These are phyloP conservation scores for Microstegium vimineum DNA, from an alignment of 176 grass and related monocot species.

Conservation along the genomic window DNA sequence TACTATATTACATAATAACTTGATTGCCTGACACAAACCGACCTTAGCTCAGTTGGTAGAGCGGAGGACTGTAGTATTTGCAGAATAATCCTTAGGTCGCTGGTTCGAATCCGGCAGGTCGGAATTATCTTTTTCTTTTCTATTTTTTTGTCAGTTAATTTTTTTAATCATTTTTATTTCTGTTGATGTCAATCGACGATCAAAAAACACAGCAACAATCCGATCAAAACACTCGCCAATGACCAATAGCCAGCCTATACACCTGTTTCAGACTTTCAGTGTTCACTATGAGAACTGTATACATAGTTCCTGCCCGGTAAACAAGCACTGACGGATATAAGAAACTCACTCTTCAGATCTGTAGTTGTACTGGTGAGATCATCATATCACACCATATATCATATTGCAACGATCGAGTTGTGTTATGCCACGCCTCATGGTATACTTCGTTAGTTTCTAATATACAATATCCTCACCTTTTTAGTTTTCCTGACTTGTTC, in stretches of 20 bases:
- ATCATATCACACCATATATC: background rate
- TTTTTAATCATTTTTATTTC: background rate
- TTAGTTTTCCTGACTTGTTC: background rate
- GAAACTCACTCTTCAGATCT: background rate
- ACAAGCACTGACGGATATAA: background rate
- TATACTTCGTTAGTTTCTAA: background rate
- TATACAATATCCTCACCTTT: background rate
- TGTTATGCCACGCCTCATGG: background rate
- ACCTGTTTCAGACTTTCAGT: background rate
- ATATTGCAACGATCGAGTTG: background rate
- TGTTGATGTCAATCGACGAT: background rate
- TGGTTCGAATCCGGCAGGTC: constrained; percentile 73
- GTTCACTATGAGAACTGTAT: too few relatives aligned
- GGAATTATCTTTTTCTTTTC: background rate
- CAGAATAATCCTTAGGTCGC: constrained; percentile 77
- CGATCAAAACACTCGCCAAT: background rate
- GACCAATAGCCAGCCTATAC: background rate
- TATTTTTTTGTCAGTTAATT: background rate
- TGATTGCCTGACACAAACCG: background rate
- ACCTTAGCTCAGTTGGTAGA: constrained; percentile 99
- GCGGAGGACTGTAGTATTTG: constrained; percentile 84
- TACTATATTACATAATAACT: too few relatives aligned
- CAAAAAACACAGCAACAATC: too few relatives aligned
- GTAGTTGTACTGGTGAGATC: background rate
- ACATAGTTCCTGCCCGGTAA: background rate